Percentiles rank a stretch among this genome's conserved stretches.
phyloP scores from a whole-genome alignment of 768 basidiomycete genomes.

The Tylopilus intermedius region DNA sequence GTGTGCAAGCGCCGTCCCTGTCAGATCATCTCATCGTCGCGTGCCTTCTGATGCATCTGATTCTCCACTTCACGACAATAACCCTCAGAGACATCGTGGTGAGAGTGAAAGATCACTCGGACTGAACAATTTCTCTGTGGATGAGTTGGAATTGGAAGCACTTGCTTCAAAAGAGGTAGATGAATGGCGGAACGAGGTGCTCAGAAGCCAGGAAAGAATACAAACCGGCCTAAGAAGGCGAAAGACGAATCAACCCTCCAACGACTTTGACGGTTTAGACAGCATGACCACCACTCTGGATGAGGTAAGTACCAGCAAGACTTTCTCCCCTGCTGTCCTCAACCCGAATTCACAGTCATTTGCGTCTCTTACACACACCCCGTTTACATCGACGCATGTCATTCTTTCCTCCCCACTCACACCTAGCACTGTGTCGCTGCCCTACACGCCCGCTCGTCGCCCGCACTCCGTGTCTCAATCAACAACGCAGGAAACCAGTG shows the following conservation, averaged over 20 bases:
- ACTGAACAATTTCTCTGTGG: slow-evolving; percentile 14
- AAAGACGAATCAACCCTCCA: background rate
- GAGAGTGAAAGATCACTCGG: slow-evolving; percentile 8
- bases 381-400: slow-evolving; percentile 47
- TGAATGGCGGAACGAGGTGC: slow-evolving; percentile 48
- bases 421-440: slow-evolving; percentile 11
- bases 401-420: slow-evolving; percentile 33
- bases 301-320: slow-evolving; percentile 37
- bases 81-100: background rate
- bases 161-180: slow-evolving; percentile 46
- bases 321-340: background rate
- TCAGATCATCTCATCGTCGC: slow-evolving; percentile 16
- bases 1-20: slow-evolving; percentile 24
- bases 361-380: slow-evolving; percentile 39
- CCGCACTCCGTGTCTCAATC: slow-evolving; percentile 18
- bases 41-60: slow-evolving; percentile 9
- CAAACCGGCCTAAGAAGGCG: slow-evolving; percentile 6
- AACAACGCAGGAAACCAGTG: slow-evolving; percentile 5
- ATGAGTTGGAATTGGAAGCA: slow-evolving; percentile 47
- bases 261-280: slow-evolving; percentile 17
- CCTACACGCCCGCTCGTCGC: slow-evolving; percentile 13
- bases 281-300: slow-evolving; percentile 35
- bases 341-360: slow-evolving; percentile 36
- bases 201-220: slow-evolving; percentile 25
- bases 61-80: slow-evolving; percentile 6